Evolutionary conservation across 176 grass and related monocot species (phyloP), one percentile per base, ranked within the genome.

Genomic region (Cenchrus americanus): DNA sequence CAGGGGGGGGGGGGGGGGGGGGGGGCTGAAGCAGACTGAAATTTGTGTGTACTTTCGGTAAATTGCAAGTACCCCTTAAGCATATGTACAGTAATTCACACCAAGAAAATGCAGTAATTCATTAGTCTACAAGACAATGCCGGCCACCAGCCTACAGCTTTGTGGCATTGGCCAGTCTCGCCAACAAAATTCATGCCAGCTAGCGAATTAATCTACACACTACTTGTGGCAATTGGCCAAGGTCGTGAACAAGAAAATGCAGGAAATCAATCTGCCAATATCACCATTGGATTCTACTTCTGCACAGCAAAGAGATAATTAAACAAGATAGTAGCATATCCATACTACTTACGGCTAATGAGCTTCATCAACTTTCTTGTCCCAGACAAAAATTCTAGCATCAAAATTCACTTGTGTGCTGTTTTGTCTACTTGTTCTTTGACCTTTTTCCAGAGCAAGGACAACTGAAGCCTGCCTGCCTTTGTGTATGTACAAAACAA

Each of bases 341-440:
- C 22, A 50, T 27, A 24, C 23, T 5, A 23, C 47, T 24, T 26
- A 24, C 49, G 46, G 22, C 5, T 70, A 71, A 0, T 30, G 7
- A 51, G 14, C 51, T 7, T 26, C 23, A 30, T 24, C 22, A 7
- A 23, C 10, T n/a, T 63, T 7, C 26, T 66, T 37, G 12, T 13
- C 14, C 22, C 42, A n/a, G n/a, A 71, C 8, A 14, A 15, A 44
- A 71, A 71, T 48, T 1, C 34, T 22, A 22, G 34, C 52, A 78
- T 77, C 40, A 48, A 78, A 63, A 12, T 63, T 65, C 43, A 63
- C 23, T 62, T 46, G 44, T 46, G 44, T 51, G 17, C 10, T 19
- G 42, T 66, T 69, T 69, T 62, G 76, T 86, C 60, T 12, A 37
- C 34, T 40, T 59, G 23, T 72, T n/a, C 48, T 81, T 75, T 49